These are phyloP conservation scores for Coniophora puteana DNA, from an alignment of 1,284 basidiomycete genomes.

Conservation along the genomic window DNA sequence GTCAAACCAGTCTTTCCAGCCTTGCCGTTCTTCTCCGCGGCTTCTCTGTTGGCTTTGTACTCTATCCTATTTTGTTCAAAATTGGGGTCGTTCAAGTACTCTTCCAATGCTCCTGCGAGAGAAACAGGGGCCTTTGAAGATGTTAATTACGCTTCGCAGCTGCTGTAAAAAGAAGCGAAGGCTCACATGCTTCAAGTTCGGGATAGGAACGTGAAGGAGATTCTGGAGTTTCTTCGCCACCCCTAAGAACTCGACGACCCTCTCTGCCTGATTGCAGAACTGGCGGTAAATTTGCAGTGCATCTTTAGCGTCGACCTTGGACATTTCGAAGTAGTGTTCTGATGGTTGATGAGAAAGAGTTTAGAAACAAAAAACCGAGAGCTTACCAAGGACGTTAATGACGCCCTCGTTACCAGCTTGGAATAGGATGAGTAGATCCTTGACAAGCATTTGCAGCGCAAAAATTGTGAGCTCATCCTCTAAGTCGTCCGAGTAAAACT, in stretches of 20 bases:
- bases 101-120: conserved; percentile 88
- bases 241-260: conserved; percentile 91
- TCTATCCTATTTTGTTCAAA: conserved; percentile 94
- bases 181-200: conserved; percentile 88
- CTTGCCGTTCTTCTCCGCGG: conserved; percentile 54
- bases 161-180: neutral
- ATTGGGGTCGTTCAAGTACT: conserved; percentile 93
- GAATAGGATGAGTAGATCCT: conserved; percentile 93
- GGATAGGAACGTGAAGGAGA: conserved; percentile 89
- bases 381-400: conserved; percentile 87
- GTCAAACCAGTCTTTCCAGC: conserved; percentile 23
- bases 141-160: conserved; percentile 3
- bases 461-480: conserved; percentile 90
- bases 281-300: conserved; percentile 89
- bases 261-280: conserved; percentile 94
- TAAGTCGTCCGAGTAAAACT: conserved; percentile 94
- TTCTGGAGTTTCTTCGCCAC: conserved; percentile 92
- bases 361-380: conserved; percentile 11
- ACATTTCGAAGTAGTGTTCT: conserved; percentile 99
- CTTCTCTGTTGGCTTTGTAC: conserved; percentile 85
- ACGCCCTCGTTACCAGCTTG: conserved; percentile 98
- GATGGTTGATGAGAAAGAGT: no score
- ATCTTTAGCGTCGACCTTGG: conserved; percentile 83
- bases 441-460: conserved; percentile 93
- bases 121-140: conserved; percentile 81